Percentiles rank a stretch among this genome's conserved stretches.
Conservation (phyloP, 805 yeast genomes). For the Metschnikowia proteae region DNA sequence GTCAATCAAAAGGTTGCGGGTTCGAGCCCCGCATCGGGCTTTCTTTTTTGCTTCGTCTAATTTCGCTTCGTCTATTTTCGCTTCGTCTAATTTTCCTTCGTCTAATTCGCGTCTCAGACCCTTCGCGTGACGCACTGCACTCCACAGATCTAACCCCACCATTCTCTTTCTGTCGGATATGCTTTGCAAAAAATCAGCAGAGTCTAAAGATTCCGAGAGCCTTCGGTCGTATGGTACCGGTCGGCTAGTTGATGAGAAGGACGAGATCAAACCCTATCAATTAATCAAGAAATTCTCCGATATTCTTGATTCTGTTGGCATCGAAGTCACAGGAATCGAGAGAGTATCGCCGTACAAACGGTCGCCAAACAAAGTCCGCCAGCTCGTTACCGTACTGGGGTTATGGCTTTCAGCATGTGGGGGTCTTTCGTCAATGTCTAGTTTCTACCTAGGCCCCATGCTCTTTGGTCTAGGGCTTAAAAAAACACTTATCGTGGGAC, state of each 20-base stretch:
- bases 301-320: slow-evolving; percentile 49
- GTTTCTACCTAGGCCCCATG: slow-evolving; percentile 72
- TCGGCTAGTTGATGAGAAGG: slow-evolving; percentile 10
- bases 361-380: slow-evolving; percentile 33
- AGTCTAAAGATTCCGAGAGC: slow-evolving; percentile 3
- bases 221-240: slow-evolving; percentile 3
- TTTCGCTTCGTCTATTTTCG: neutral
- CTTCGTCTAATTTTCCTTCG: neutral
- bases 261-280: slow-evolving; percentile 13
- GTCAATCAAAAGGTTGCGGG: slow-evolving; percentile 26
- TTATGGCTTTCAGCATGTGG: slow-evolving; percentile 86
- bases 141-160: neutral
- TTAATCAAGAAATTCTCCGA: slow-evolving; percentile 14
- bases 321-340: slow-evolving; percentile 78
- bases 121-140: slow-evolving; percentile 1
- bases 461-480: slow-evolving; percentile 65
- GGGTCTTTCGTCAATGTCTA: slow-evolving; percentile 85
- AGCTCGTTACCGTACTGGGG: slow-evolving; percentile 51
- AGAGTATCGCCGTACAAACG: slow-evolving; percentile 67
- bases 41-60: slow-evolving; percentile 3
- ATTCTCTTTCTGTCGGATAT: neutral
- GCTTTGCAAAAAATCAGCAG: neutral
- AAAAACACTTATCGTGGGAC: slow-evolving; percentile 59
- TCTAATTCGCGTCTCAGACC: neutral
- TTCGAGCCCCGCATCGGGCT: slow-evolving; percentile 26